Percentiles rank a stretch among this genome's conserved stretches.
These are phyloP conservation scores for Canavalia ensiformis DNA, from an alignment of 306 rosid genomes.

Conservation along the genomic window DNA sequence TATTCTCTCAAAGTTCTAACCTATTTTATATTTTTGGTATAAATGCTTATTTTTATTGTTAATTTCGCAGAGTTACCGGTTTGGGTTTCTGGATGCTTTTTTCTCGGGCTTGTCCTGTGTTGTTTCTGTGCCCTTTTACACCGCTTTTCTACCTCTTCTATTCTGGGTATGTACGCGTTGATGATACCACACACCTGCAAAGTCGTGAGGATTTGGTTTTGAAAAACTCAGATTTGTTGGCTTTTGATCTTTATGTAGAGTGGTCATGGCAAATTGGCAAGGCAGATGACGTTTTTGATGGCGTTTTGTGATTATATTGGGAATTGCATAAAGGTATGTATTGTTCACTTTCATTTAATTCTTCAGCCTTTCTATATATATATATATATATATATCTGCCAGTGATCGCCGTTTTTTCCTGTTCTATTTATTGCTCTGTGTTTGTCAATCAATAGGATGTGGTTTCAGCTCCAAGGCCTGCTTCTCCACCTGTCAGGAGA, in stretches of 20 bases:
- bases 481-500: conserved; percentile 92
- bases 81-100: conserved; percentile 70
- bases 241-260: conserved; percentile 64
- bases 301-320: conserved; percentile 94
- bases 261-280: conserved; percentile 96
- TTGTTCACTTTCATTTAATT: conserved; percentile 31
- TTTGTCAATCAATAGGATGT: conserved; percentile 68
- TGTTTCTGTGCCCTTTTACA: conserved; percentile 95
- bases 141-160: conserved; percentile 92
- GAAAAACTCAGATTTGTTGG: conserved; percentile 12
- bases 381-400: background rate
- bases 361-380: background rate
- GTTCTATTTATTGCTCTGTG: conserved; percentile 13
- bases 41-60: conserved; percentile 19
- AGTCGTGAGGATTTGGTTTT: background rate
- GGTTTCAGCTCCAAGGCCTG: conserved; percentile 94
- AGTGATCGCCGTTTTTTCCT: background rate
- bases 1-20: background rate
- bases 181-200: background rate
- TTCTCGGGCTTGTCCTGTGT: conserved; percentile 83
- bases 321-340: conserved; percentile 78
- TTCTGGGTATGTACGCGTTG: conserved; percentile 73
- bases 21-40: conserved; percentile 10
- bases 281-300: conserved; percentile 96
- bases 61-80: conserved; percentile 65